Conservation (phyloP, 768 basidiomycete species). For the Boletus subcaerulescens region DNA sequence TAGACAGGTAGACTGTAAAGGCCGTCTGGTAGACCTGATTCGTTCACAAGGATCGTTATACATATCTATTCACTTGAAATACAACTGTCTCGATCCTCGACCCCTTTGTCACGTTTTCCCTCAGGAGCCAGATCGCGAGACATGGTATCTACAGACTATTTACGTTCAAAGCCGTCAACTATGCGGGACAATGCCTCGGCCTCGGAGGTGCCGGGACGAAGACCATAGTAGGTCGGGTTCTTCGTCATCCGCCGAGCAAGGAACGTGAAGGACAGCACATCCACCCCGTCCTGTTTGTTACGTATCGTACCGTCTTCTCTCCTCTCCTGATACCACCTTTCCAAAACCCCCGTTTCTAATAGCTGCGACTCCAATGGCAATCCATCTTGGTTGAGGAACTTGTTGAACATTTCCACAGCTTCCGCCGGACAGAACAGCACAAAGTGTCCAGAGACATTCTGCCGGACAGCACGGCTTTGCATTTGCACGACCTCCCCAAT, state of each 20-base stretch:
- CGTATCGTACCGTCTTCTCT: slow-evolving; percentile 38
- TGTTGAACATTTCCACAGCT: slow-evolving; percentile 72
- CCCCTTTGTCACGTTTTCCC: too few relatives aligned
- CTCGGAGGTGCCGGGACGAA: slow-evolving; percentile 36
- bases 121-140: too few relatives aligned
- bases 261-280: slow-evolving; percentile 79
- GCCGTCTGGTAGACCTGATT: too few relatives aligned
- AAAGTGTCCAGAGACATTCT: slow-evolving; percentile 61
- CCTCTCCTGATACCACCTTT: slow-evolving; percentile 45
- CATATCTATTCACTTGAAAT: too few relatives aligned
- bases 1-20: too few relatives aligned
- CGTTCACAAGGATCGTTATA: too few relatives aligned
- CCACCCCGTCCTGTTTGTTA: slow-evolving; percentile 66
- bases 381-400: slow-evolving; percentile 80
- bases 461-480: slow-evolving; percentile 82
- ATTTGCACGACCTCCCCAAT: slow-evolving; percentile 84
- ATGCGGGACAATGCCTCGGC: slow-evolving; percentile 66
- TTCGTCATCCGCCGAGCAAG: slow-evolving; percentile 63
- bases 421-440: slow-evolving; percentile 89
- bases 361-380: slow-evolving; percentile 85
- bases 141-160: too few relatives aligned
- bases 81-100: too few relatives aligned
- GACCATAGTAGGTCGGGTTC: slow-evolving; percentile 87
- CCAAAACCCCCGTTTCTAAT: slow-evolving; percentile 47
- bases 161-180: slow-evolving; percentile 49